These are phyloP conservation scores for Venturia carpophila DNA, from an alignment of 2,329 filamentous ascomycete genomes.

Conservation along the genomic window DNA sequence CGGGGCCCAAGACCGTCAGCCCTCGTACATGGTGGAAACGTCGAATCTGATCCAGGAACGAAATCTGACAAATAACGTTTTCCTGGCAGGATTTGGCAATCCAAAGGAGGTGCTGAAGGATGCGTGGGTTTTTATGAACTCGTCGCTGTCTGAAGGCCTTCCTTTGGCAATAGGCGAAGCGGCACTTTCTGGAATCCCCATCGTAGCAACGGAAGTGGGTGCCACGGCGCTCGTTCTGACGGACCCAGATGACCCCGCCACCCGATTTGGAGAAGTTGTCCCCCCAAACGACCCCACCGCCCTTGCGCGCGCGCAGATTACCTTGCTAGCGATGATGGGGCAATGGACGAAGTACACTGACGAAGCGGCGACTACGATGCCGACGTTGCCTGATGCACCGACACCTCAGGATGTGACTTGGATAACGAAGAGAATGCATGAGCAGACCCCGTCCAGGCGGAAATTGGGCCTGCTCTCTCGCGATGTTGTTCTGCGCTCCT, in stretches of 20 bases:
- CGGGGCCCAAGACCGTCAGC: constrained; percentile 50
- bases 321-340: constrained; percentile 8
- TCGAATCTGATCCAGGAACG: constrained; percentile 45
- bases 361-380: background rate
- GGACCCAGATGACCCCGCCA: constrained; percentile 7
- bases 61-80: constrained; percentile 38
- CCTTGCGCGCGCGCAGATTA: constrained; percentile 10
- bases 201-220: constrained; percentile 21
- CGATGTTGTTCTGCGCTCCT: background rate
- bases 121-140: constrained; percentile 49
- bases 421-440: constrained; percentile 14
- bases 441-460: background rate
- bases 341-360: constrained; percentile 11
- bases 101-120: constrained; percentile 48
- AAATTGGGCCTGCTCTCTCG: constrained; percentile 7
- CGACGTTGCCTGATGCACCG: background rate
- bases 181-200: constrained; percentile 38
- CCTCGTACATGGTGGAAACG: constrained; percentile 47
- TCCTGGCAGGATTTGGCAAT: constrained; percentile 45
- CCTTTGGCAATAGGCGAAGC: constrained; percentile 41
- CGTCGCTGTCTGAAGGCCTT: constrained; percentile 39
- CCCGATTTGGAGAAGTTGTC: constrained; percentile 7
- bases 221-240: constrained; percentile 10
- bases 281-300: constrained; percentile 10
- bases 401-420: background rate